Evolutionary conservation across 352 stramenopile species (phyloP).

Genomic region (Pythium rishiriense): DNA sequence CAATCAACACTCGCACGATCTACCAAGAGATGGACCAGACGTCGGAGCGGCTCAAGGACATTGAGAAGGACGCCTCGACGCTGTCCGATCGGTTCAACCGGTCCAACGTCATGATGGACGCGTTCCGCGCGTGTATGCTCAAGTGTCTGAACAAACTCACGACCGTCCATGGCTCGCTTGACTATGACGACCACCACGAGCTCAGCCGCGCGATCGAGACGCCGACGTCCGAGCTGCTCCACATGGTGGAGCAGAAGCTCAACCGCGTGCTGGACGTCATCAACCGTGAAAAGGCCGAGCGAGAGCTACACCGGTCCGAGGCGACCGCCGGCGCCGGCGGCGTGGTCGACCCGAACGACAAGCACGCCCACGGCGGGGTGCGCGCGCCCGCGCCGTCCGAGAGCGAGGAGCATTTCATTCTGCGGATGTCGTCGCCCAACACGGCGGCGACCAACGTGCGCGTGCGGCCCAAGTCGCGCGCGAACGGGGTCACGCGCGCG

Average conservation of each 20-base stretch:
- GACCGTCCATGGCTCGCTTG: conserved; percentile 67
- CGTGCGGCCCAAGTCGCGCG: conserved; percentile 70
- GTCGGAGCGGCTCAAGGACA: conserved; percentile 79
- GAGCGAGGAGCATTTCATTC: conserved; percentile 83
- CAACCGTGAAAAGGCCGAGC: conserved; percentile 80
- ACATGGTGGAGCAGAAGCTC: conserved; percentile 83
- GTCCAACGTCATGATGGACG: conserved; percentile 76
- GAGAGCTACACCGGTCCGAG: conserved; percentile 74
- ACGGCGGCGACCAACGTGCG: conserved; percentile 67
- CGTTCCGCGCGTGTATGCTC: conserved; percentile 81
- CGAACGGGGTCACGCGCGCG: conserved; percentile 27
- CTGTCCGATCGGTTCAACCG: conserved; percentile 75
- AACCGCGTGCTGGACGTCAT: conserved; percentile 82
- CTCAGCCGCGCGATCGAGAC: conserved; percentile 67
- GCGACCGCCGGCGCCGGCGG: conserved; percentile 29
- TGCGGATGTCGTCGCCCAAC: conserved; percentile 76
- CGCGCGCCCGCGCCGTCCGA: conserved; percentile 63
- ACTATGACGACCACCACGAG: conserved; percentile 77
- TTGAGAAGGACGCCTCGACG: conserved; percentile 72
- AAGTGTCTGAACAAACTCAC: conserved; percentile 79
- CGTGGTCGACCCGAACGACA: conserved; percentile 29
- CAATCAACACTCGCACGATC: conserved; percentile 79
- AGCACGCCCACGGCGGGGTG: conserved; percentile 36
- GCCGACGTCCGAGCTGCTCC: conserved; percentile 65
- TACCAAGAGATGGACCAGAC: conserved; percentile 88